Evolutionary conservation across 305 asterid species (phyloP).

Genomic region (Plantago coronopus): DNA sequence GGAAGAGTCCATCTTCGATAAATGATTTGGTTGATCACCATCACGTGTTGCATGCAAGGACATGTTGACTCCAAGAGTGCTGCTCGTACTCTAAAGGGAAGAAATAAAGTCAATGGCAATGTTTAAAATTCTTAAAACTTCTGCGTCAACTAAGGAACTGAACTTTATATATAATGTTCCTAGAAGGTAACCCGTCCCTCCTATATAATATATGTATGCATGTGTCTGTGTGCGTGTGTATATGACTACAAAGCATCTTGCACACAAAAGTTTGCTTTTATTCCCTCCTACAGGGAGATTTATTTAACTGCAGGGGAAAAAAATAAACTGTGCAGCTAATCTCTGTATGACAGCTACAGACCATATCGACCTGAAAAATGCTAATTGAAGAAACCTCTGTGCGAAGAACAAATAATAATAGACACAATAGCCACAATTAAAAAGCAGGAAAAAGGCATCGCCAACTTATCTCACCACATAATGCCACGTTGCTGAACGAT

Average conservation of each 20-base stretch:
- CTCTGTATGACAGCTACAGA: conserved; percentile 7
- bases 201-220: too few relatives aligned
- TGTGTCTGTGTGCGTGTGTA: too few relatives aligned
- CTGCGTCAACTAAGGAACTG: conserved; percentile 17
- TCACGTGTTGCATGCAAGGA: conserved; percentile 32
- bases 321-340: not conserved
- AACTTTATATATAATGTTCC: conserved; percentile 4
- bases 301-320: too few relatives aligned
- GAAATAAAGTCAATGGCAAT: conserved; percentile 19
- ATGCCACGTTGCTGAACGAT: conserved; percentile 74
- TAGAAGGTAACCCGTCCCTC: not conserved
- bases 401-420: conserved; percentile 17
- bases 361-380: conserved; percentile 20
- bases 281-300: not conserved
- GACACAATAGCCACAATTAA: conserved; percentile 16
- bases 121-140: conserved; percentile 13
- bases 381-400: conserved; percentile 15
- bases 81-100: conserved; percentile 57
- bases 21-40: conserved; percentile 30
- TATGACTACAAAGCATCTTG: too few relatives aligned
- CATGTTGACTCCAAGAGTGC: conserved; percentile 55
- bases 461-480: conserved; percentile 67
- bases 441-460: conserved; percentile 11
- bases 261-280: not conserved
- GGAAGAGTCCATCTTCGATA: conserved; percentile 32